Evolutionary conservation across 2,329 filamentous ascomycete species (phyloP), one percentile per base, ranked within the genome.

Genomic region (Scedosporium minutisporum): DNA sequence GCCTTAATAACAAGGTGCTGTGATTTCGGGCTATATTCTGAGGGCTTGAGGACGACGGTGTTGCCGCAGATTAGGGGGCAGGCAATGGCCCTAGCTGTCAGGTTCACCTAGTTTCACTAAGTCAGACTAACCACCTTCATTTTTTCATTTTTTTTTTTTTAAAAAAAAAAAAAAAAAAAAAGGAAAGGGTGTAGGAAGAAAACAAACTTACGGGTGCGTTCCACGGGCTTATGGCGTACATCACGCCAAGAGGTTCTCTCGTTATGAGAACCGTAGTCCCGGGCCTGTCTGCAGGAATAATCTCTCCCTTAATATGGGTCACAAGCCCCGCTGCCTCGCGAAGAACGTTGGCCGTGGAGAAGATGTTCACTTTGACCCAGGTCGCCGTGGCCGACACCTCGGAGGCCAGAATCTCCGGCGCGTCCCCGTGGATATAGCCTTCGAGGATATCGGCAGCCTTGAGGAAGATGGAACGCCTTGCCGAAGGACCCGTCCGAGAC

Each of bases 151-250:
- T 12, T 64, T 66, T 3, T 25, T 25, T 16, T 25, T n/a, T 46
- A 16, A 46, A 16, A 46, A 16, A 46, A 16, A 21, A 29, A 38
- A 16, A 46, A 16, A 21, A 29, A 38, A 16, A 46, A 16, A 46
- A 16, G n/a, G 6, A 21, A 29, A 38, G 21, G 18, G n/a, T 1
- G 3, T n/a, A 27, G 29, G n/a, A 23, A 14, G 57, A 21, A 42
- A 60, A 23, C 3, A 18, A 10, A 38, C 59, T 44, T 61, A 70
- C 68, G 2, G 67, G 71, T 9, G 69, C 70, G 68, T 77, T 87
- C 87, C 88, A 91, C 1, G 88, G 87, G 10, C 84, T 86, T 69
- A 91, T 89, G 3, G 81, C 85, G 51, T 90, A 74, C 18, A 89
- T 79, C 3, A 90, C 87, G 1, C 88, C 88, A 65, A 84, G 87